A percentile compares a stretch with the other conserved stretches of the same genome.
Conservation (phyloP, 805 yeast species). For the Nakazawaea wyomingensis region DNA sequence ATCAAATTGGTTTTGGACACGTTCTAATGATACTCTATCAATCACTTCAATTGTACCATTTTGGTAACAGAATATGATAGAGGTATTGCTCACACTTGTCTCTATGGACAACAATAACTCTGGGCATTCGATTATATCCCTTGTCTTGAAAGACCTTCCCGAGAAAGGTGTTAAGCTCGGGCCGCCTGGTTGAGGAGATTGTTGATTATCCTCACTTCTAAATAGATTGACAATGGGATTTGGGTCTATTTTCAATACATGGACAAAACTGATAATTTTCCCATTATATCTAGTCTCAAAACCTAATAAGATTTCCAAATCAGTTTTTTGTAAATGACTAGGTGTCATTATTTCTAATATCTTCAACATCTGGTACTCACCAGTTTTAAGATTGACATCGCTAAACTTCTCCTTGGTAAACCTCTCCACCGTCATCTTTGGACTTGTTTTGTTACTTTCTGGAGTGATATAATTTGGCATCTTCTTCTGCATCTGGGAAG, state of each 20-base stretch:
- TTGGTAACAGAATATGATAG: conserved; percentile 33
- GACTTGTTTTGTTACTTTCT: conserved; percentile 34
- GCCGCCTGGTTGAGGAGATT: neutral
- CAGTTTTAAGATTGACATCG: conserved; percentile 23
- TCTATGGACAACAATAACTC: conserved; percentile 27
- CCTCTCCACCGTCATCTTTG: conserved; percentile 32
- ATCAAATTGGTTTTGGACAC: conserved; percentile 16
- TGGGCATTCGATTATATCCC: conserved; percentile 17
- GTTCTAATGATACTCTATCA: conserved; percentile 29
- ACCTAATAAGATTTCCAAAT: conserved; percentile 40
- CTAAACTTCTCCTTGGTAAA: conserved; percentile 21
- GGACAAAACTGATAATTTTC: conserved; percentile 19
- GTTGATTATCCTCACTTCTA: conserved; percentile 20
- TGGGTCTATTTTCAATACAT: conserved; percentile 23
- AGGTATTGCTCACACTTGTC: conserved; percentile 33
- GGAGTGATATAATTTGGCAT: conserved; percentile 50
- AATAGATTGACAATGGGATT: conserved; percentile 16
- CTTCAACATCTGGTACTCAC: conserved; percentile 22
- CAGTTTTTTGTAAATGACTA: conserved; percentile 33
- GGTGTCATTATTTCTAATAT: conserved; percentile 43
- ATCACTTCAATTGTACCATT: conserved; percentile 43
- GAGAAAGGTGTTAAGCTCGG: neutral
- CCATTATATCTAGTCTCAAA: conserved; percentile 26
- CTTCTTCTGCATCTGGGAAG: conserved; percentile 40
- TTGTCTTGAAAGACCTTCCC: conserved; percentile 4